These are phyloP conservation scores for Sarocladiaceae sp. DNA, from an alignment of 2,329 filamentous ascomycete genomes.

Conservation along the genomic window DNA sequence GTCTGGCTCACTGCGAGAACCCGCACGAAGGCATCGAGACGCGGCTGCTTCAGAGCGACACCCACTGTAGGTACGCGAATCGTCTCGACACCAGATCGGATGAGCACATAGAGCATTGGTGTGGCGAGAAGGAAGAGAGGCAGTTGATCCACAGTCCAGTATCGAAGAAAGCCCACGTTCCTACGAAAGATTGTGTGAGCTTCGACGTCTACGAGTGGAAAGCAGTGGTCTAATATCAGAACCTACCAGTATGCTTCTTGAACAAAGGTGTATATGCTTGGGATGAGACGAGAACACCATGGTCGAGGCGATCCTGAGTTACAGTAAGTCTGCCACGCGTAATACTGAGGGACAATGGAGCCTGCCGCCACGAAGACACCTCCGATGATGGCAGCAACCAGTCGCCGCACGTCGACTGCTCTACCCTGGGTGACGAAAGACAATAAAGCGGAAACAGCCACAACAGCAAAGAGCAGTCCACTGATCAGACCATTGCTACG, in stretches of 20 bases:
- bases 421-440: conserved; percentile 33
- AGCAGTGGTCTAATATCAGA: neutral
- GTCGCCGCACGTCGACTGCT: neutral
- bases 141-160: conserved; percentile 84
- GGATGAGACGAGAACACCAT: conserved; percentile 72
- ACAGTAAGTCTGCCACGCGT: conserved; percentile 74
- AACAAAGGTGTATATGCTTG: conserved; percentile 89
- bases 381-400: conserved; percentile 53
- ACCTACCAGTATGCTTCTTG: conserved; percentile 85
- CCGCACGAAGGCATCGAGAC: conserved; percentile 31
- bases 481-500: conserved; percentile 85
- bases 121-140: conserved; percentile 82
- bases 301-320: conserved; percentile 38
- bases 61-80: conserved; percentile 19
- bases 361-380: conserved; percentile 66
- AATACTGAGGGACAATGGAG: conserved; percentile 65
- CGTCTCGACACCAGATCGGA: conserved; percentile 52
- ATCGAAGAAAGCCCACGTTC: conserved; percentile 82
- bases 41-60: conserved; percentile 13
- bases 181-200: conserved; percentile 38
- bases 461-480: conserved; percentile 69
- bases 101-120: conserved; percentile 65
- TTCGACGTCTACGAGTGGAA: neutral
- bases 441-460: conserved; percentile 33
- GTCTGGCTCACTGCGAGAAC: conserved; percentile 70